Evolutionary conservation across 2,329 filamentous ascomycete species (phyloP).

Genomic region (Aspergillus nomiae): DNA sequence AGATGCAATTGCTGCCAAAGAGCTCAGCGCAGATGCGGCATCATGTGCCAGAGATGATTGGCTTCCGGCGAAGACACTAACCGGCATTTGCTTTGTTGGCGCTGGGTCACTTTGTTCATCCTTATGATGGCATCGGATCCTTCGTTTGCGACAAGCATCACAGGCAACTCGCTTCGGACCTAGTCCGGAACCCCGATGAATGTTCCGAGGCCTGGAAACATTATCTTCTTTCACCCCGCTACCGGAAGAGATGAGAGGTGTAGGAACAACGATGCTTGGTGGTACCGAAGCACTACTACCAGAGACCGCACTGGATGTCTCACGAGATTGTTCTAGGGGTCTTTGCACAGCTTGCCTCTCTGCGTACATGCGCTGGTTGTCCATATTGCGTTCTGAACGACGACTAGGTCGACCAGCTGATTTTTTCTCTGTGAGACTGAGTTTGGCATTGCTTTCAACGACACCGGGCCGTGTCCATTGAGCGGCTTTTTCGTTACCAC

Average conservation of each 20-base stretch:
- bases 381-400: conserved; percentile 57
- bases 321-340: conserved; percentile 30
- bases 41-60: conserved; percentile 40
- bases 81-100: conserved; percentile 29
- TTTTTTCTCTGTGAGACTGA: conserved; percentile 56
- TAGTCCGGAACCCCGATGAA: conserved; percentile 59
- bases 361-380: conserved; percentile 43
- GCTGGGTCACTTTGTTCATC: conserved; percentile 47
- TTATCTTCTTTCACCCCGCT: conserved; percentile 30
- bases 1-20: conserved; percentile 41
- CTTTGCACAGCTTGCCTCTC: conserved; percentile 41
- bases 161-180: conserved; percentile 63
- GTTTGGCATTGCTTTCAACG: conserved; percentile 51
- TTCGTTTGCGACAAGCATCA: conserved; percentile 63
- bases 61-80: conserved; percentile 33
- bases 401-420: conserved; percentile 57
- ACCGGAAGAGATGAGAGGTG: conserved; percentile 19
- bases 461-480: conserved; percentile 63
- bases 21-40: conserved; percentile 42
- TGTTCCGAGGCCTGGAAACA: conserved; percentile 42
- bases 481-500: conserved; percentile 63
- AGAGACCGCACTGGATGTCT: conserved; percentile 17
- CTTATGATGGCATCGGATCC: conserved; percentile 66
- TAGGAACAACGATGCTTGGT: conserved; percentile 28
- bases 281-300: conserved; percentile 24